phyloP scores from a whole-genome alignment of 352 stramenopile genomes.

The Globisporangium iwayamae region DNA sequence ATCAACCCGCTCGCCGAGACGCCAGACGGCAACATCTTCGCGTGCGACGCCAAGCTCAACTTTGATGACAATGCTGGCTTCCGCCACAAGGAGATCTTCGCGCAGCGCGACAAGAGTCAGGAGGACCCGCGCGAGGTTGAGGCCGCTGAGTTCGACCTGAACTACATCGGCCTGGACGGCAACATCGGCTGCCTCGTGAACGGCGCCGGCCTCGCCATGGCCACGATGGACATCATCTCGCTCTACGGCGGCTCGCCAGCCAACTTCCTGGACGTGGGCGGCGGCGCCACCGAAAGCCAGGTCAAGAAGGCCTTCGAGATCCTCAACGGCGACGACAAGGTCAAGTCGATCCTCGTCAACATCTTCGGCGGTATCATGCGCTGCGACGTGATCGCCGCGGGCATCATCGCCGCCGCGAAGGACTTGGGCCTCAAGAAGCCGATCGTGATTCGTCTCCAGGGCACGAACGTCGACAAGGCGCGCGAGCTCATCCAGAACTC shows the following conservation, averaged over 20 bases:
- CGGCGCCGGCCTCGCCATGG: slow-evolving; percentile 98
- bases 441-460: slow-evolving; percentile 97
- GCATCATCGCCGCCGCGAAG: slow-evolving; percentile 96
- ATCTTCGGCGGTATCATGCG: slow-evolving; percentile 99
- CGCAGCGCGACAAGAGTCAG: slow-evolving; percentile 85
- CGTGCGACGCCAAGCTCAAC: slow-evolving; percentile 98
- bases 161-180: slow-evolving; percentile 99
- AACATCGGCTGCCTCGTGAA: slow-evolving; percentile 99
- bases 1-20: slow-evolving; percentile 99
- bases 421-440: slow-evolving; percentile 96
- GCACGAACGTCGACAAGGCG: slow-evolving; percentile 95
- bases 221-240: slow-evolving; percentile 99
- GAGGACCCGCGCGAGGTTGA: slow-evolving; percentile 96
- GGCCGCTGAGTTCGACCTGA: slow-evolving; percentile 94
- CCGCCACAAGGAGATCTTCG: slow-evolving; percentile 94
- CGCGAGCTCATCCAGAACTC: slow-evolving; percentile 92
- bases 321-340: slow-evolving; percentile 88
- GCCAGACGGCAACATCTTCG: slow-evolving; percentile 92
- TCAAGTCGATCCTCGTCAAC: slow-evolving; percentile 99
- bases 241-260: slow-evolving; percentile 95
- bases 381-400: slow-evolving; percentile 95
- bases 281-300: slow-evolving; percentile 90
- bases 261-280: slow-evolving; percentile 99
- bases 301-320: slow-evolving; percentile 89
- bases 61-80: slow-evolving; percentile 99